phyloP scores from a whole-genome alignment of 805 yeast species.

The Teunomyces barrocoloradensis region DNA sequence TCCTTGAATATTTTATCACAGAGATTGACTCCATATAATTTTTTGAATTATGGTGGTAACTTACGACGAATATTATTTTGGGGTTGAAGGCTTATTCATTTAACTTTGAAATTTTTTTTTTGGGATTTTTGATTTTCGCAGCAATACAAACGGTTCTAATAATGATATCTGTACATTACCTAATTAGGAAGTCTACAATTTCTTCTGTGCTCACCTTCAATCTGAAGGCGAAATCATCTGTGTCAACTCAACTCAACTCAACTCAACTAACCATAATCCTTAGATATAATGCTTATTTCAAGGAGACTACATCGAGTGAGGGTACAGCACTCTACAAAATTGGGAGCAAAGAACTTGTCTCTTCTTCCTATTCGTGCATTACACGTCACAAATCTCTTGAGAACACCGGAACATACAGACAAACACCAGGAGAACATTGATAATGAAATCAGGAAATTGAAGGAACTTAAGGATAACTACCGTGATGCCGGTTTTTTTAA shows the following conservation, averaged over 20 bases:
- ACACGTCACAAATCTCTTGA: slow-evolving; percentile 2
- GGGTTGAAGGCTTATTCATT: not conserved
- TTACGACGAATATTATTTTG: not conserved
- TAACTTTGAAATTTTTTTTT: not conserved
- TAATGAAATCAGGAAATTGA: slow-evolving; percentile 21
- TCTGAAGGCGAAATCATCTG: slow-evolving; percentile 9
- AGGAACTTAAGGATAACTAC: slow-evolving; percentile 21
- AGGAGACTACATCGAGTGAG: slow-evolving; percentile 3
- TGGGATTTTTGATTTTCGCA: not conserved
- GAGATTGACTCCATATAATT: not conserved
- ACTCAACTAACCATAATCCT: not conserved
- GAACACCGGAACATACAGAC: not conserved
- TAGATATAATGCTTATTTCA: not conserved
- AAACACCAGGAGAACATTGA: slow-evolving; percentile 11
- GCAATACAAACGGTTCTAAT: not conserved
- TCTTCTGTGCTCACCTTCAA: slow-evolving; percentile 3
- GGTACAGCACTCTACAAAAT: not conserved
- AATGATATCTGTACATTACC: slow-evolving; percentile 4
- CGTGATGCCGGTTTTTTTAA: slow-evolving; percentile 24
- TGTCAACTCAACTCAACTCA: not conserved
- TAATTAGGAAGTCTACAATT: slow-evolving; percentile 9
- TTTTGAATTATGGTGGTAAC: not conserved
- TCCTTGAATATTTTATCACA: not conserved
- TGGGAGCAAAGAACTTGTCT: not conserved
- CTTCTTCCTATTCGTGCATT: slow-evolving; percentile 2